Evolutionary conservation across 2,329 filamentous ascomycete genomes (phyloP), one percentile per base, ranked within the genome.

Genomic region (Neonectria neomacrospora): DNA sequence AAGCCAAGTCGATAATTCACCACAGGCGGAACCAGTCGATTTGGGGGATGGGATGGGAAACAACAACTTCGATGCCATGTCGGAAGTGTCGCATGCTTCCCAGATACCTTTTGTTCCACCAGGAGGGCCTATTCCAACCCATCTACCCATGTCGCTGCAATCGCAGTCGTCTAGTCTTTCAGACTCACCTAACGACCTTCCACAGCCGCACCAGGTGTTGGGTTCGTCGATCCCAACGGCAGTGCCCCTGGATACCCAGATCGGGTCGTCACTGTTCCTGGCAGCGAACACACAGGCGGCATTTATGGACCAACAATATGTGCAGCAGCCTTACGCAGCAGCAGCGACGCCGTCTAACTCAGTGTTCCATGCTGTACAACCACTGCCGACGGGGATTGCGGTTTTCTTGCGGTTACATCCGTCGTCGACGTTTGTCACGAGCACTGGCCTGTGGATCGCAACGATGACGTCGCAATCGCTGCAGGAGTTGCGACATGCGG

Each of bases 381-480:
- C 73, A 2, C 48, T 71, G 12, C 56, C 73, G 11, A 54, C 70
- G 11, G 68, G 73, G 0, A 84, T 88, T 44, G 84, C 89, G 2
- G 84, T 91, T 12, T 93, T 89, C 77, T 85, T 94, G 68, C 88
- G 90, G n/a, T 82, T 92, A 5, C 86, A 91, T 67, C 85, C 87
- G 0, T 82, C 84, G n/a, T 91, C 90, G 3, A 83, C 82, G 12
- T 80, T 90, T 34, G 79, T 82, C 6, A 74, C 80, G 63, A 82
- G 73, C 62, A 76, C 75, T 69, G 84, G 81, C 70, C 80, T 90
- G 41, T 95, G 91, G 90, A 85, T 92, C 44, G 86, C 85, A 34
- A 89, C 89, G 14, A 77, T 94, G 51, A 79, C 80, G 10, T 79
- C 82, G 1, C 81, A 83, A 4, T 88, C 88, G 1, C 75, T 94